Percentiles rank a stretch among this genome's conserved stretches.
These are phyloP conservation scores for Fusarium nodosum DNA, from an alignment of 2,329 filamentous ascomycete genomes.

Conservation along the genomic window DNA sequence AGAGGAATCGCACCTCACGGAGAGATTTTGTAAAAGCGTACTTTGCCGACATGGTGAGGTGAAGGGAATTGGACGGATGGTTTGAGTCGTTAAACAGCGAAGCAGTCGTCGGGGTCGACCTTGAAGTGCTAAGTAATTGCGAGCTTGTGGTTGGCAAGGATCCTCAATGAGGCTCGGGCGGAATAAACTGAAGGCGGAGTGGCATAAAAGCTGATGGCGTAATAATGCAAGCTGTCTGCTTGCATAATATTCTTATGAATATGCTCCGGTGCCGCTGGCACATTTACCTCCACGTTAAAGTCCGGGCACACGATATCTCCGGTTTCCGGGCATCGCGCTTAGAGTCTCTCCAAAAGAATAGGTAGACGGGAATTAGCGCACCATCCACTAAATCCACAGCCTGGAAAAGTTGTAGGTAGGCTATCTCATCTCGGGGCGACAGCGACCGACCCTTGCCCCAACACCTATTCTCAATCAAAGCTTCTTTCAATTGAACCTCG, in stretches of 20 bases:
- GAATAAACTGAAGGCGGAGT: constrained; percentile 40
- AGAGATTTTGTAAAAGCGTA: constrained; percentile 90
- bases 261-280: constrained; percentile 36
- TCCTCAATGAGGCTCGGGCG: constrained; percentile 42
- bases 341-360: constrained; percentile 6
- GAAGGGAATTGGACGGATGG: constrained; percentile 3
- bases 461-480: constrained; percentile 33
- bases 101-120: constrained; percentile 18
- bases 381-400: constrained; percentile 20
- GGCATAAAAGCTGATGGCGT: constrained; percentile 30
- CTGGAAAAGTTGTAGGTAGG: constrained; percentile 16
- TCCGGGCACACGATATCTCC: constrained; percentile 43
- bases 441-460: constrained; percentile 43
- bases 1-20: constrained; percentile 96
- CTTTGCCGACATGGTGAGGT: constrained; percentile 82
- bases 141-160: constrained; percentile 51
- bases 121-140: constrained; percentile 49
- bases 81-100: constrained; percentile 13
- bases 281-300: constrained; percentile 14
- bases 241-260: constrained; percentile 30
- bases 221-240: neutral
- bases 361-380: constrained; percentile 20
- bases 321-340: constrained; percentile 28
- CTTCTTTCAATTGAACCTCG: constrained; percentile 33
- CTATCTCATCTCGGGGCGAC: constrained; percentile 43